Base-by-base conservation (phyloP, 257 asterid genomes). In the Nicotiana tomentosiformis region DNA sequence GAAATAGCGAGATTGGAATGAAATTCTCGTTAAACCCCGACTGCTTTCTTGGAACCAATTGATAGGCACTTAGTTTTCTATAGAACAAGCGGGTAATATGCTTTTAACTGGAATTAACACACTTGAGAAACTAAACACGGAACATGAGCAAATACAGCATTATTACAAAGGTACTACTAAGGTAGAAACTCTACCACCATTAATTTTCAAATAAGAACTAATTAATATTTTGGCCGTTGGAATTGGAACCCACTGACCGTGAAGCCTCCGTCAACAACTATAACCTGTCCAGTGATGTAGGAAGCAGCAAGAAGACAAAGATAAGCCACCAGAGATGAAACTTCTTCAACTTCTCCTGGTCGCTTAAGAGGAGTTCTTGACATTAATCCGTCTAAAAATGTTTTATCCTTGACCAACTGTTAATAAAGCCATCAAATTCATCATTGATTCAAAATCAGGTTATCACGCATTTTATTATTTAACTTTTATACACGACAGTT, bases 251-350 rank as follows among this genome's bases (percentile, higher is more conserved):
- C 97, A 83, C 90, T 88, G 51, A 93, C 94, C 23, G 97, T 88
- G 85, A 92, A 74, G 70, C 98, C 98, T 81, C 98, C 98, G 68
- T 94, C 98, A 55, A 93, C 98, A 32, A 90, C 87, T 5, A 94
- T 81, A 58, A 92, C 84, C 90, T 94, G 97, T 1, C 98, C 98
- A 33, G 95, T 92, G 16, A 93, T 88, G 77, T 93, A 94, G 0
- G 97, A 92, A 78, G 98, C 97, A 76, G 93, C 90, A n/a, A 97
- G 98, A 60, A 94, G 97, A 86, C 98, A 94, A 16, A 94, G 93
- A 87, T 86, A 94, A 61, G 98, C 95, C 7, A 92, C 98, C 81
- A 92, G 57, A 4, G 95, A 91, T 14, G 98, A 93, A 9, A 93
- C 97, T 86, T 94, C 98, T 76, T 88, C 80, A 0, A 94, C 88